These are phyloP conservation scores for Solanum virginianum DNA, from an alignment of 257 asterid genomes.

Conservation along the genomic window DNA sequence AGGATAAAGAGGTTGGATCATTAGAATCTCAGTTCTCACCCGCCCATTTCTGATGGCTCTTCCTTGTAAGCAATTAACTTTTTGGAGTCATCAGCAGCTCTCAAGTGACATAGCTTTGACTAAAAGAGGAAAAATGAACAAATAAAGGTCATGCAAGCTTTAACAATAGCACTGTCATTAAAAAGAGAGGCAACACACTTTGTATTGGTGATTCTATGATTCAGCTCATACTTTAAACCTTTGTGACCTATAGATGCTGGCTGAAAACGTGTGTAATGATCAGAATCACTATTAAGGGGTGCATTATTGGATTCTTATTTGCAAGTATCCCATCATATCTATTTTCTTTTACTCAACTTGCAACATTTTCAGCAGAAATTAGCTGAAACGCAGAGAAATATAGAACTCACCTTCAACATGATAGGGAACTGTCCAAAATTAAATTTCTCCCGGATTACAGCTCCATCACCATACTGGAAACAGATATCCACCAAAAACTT, in stretches of 20 bases:
- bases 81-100: constrained; percentile 35
- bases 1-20: neutral
- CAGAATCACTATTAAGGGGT: neutral
- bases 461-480: constrained; percentile 61
- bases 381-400: neutral
- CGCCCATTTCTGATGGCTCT: constrained; percentile 99
- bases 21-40: constrained; percentile 35
- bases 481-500: constrained; percentile 47
- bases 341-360: neutral
- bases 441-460: constrained; percentile 36
- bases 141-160: neutral
- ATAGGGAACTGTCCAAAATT: constrained; percentile 72
- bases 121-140: constrained; percentile 16
- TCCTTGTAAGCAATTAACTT: constrained; percentile 49
- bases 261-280: neutral
- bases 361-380: neutral
- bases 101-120: constrained; percentile 80
- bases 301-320: neutral
- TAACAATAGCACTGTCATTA: neutral
- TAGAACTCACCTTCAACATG: constrained; percentile 67
- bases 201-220: neutral
- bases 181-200: neutral
- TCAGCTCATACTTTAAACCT: neutral
- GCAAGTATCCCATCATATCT: neutral
- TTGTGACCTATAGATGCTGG: neutral